Evolutionary conservation across 2,329 filamentous ascomycete species (phyloP).

Genomic region (Sarocladium strictum): DNA sequence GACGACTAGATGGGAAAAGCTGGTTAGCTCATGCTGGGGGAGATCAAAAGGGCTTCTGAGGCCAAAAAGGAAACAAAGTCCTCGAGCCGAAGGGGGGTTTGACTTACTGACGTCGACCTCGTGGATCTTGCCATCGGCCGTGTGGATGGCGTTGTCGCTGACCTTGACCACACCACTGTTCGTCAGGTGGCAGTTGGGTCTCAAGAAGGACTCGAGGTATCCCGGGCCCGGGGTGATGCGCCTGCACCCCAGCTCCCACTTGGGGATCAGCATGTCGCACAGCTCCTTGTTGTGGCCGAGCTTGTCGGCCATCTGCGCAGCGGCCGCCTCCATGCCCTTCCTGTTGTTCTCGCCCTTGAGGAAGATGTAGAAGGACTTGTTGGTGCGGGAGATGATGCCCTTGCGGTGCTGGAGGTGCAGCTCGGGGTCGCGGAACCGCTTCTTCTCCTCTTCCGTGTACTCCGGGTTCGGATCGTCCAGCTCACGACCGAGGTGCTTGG

Average conservation of each 20-base stretch:
- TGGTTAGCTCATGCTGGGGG: constrained; percentile 10
- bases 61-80: too few species aligned
- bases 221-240: constrained; percentile 21
- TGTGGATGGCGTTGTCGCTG: constrained; percentile 21
- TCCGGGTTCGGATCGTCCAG: constrained; percentile 22
- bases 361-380: constrained; percentile 28
- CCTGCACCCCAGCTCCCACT: constrained; percentile 12
- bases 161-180: constrained; percentile 18
- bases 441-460: constrained; percentile 33
- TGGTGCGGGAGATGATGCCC: constrained; percentile 17
- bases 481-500: constrained; percentile 22
- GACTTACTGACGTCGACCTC: constrained; percentile 16
- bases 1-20: constrained; percentile 25
- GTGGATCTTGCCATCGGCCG: constrained; percentile 18
- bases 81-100: too few species aligned
- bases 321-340: constrained; percentile 3
- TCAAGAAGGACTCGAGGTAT: constrained; percentile 21
- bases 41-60: background rate
- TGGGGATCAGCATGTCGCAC: constrained; percentile 2
- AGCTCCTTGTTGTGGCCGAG: background rate
- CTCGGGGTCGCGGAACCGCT: constrained; percentile 44
- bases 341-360: constrained; percentile 2
- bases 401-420: constrained; percentile 45
- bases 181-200: constrained; percentile 18
- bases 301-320: constrained; percentile 1